Percentiles rank a stretch among this genome's conserved stretches.
phyloP scores from a whole-genome alignment of 2,329 filamentous ascomycete species.

The Diaporthe ampelina region DNA sequence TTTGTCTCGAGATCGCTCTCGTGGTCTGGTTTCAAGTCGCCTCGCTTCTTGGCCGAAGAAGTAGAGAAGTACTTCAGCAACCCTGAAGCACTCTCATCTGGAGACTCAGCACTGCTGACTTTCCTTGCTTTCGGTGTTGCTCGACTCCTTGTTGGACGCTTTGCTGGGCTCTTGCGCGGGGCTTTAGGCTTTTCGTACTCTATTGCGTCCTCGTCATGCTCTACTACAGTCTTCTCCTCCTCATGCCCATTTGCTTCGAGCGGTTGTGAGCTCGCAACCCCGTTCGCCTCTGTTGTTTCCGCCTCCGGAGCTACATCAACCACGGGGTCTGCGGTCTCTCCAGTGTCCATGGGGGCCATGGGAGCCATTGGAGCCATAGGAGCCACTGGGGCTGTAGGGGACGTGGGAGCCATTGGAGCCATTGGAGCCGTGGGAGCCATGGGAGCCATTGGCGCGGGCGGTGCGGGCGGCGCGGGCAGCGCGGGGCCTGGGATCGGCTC shows the following conservation, averaged over 20 bases:
- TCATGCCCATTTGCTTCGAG: background rate
- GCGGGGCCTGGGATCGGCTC: conserved; percentile 23
- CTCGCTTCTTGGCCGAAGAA: conserved; percentile 12
- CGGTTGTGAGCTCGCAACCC: background rate
- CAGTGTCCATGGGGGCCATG: conserved; percentile 28
- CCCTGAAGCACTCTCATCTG: background rate
- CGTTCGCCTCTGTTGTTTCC: background rate
- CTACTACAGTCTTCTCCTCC: conserved; percentile 3
- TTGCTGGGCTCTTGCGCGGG: conserved; percentile 34
- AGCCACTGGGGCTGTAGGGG: too few relatives aligned
- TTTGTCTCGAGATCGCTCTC: background rate
- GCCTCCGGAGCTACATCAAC: background rate
- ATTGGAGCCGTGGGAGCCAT: background rate
- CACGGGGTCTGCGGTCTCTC: background rate
- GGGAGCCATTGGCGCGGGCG: conserved; percentile 24
- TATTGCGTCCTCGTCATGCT: conserved; percentile 35
- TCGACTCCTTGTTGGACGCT: background rate
- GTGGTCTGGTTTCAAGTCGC: background rate
- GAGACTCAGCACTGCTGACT: background rate
- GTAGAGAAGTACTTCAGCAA: conserved; percentile 2
- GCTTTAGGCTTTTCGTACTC: conserved; percentile 39
- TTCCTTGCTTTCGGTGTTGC: background rate
- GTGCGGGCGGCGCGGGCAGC: conserved; percentile 26
- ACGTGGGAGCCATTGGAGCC: background rate
- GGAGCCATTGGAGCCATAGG: background rate